Conservation (phyloP, 441 rosid species). For the Biscutella laevigata region DNA sequence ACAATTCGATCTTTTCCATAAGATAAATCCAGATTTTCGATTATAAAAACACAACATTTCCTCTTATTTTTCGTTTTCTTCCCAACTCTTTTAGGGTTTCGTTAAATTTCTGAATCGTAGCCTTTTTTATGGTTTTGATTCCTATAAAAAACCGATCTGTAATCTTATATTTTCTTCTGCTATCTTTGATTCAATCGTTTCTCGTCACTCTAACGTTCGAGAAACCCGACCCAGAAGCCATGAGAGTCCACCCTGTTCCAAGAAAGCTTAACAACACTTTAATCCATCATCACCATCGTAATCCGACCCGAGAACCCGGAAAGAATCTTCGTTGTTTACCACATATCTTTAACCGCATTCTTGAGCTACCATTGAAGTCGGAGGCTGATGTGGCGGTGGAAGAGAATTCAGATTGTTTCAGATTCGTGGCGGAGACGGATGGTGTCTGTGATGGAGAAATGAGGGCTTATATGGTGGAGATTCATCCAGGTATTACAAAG, state of each 20-base stretch:
- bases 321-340: slow-evolving; percentile 85
- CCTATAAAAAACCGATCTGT: background rate
- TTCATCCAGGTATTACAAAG: slow-evolving; percentile 78
- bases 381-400: slow-evolving; percentile 77
- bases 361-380: slow-evolving; percentile 84
- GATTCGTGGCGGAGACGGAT: slow-evolving; percentile 72
- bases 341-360: slow-evolving; percentile 77
- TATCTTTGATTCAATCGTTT: slow-evolving; percentile 8
- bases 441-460: slow-evolving; percentile 39
- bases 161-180: background rate
- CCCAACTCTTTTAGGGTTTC: background rate
- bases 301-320: slow-evolving; percentile 28
- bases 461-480: slow-evolving; percentile 70
- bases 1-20: background rate
- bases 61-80: background rate
- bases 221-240: slow-evolving; percentile 28
- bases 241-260: slow-evolving; percentile 84
- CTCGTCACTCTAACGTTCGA: background rate
- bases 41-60: background rate
- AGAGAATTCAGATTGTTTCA: slow-evolving; percentile 67
- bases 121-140: slow-evolving; percentile 21
- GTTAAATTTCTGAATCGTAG: background rate
- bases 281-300: slow-evolving; percentile 32
- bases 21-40: background rate
- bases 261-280: slow-evolving; percentile 42